These are phyloP conservation scores for Trebouxia gelatinosa DNA, from an alignment of 163 green algal genomes.

Conservation along the genomic window DNA sequence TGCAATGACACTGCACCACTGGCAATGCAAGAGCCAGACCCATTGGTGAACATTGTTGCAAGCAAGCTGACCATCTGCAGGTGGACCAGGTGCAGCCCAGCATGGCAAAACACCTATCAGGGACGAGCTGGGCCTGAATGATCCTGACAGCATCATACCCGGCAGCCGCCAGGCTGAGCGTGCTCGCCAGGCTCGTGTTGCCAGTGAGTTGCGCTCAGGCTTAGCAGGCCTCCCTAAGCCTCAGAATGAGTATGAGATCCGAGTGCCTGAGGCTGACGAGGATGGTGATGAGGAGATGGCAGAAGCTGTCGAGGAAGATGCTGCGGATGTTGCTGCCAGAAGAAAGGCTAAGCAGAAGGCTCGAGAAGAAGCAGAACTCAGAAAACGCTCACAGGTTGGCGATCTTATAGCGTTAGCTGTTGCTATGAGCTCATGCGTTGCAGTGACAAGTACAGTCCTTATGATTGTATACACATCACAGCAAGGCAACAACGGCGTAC, in stretches of 20 bases:
- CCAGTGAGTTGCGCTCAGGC: conserved; percentile 66
- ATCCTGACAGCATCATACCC: conserved; percentile 43
- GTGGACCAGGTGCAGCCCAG: background rate
- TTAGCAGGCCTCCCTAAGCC: conserved; percentile 82
- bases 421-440: too few species aligned
- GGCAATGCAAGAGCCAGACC: background rate
- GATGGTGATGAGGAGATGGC: conserved; percentile 35
- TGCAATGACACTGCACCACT: too few species aligned
- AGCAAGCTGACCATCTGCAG: background rate
- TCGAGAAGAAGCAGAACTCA: conserved; percentile 57
- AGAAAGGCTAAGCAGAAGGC: conserved; percentile 46
- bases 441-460: too few species aligned
- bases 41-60: background rate
- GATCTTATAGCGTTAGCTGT: too few species aligned
- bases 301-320: conserved; percentile 69
- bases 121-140: conserved; percentile 85
- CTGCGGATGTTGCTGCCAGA: conserved; percentile 69
- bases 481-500: too few species aligned
- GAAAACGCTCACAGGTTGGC: conserved; percentile 52
- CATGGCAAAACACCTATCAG: conserved; percentile 45
- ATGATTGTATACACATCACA: too few species aligned
- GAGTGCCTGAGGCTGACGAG: conserved; percentile 55
- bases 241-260: conserved; percentile 90
- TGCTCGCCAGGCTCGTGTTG: conserved; percentile 1
- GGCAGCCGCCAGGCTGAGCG: conserved; percentile 34